Evolutionary conservation across 1,284 basidiomycete species (phyloP).

Genomic region (Leccinum angustisporum): DNA sequence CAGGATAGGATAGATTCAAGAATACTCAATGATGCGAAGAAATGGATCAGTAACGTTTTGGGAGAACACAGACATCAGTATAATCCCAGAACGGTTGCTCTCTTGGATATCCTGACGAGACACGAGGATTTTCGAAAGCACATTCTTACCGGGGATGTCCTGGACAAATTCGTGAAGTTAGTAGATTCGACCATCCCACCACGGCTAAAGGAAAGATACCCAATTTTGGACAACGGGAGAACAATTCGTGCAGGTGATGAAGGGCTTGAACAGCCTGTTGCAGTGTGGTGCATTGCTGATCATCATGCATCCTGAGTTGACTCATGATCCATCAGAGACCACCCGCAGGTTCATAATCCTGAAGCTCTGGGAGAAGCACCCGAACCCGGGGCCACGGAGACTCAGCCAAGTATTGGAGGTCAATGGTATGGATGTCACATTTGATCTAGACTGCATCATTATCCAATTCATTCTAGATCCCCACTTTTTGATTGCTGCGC

Average conservation of each 20-base stretch:
- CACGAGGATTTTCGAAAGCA: constrained; percentile 14
- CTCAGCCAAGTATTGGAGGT: constrained; percentile 18
- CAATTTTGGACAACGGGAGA: background rate
- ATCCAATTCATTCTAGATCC: background rate
- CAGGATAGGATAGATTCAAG: background rate
- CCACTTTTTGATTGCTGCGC: background rate
- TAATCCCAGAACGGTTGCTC: constrained; percentile 22
- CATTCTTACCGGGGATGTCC: constrained; percentile 16
- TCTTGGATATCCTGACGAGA: constrained; percentile 21
- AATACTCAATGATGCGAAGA: constrained; percentile 8
- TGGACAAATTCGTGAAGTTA: constrained; percentile 15
- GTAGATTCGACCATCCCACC: constrained; percentile 13
- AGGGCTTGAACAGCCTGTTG: constrained; percentile 22
- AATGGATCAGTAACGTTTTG: constrained; percentile 12
- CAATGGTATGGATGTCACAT: background rate
- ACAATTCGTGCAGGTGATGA: constrained; percentile 23
- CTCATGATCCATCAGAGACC: constrained; percentile 13
- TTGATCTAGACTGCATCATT: background rate
- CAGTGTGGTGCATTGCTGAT: constrained; percentile 16
- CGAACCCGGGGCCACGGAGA: constrained; percentile 3
- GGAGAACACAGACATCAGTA: constrained; percentile 13
- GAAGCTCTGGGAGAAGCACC: constrained; percentile 9
- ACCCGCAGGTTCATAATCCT: constrained; percentile 6
- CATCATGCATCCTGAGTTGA: background rate
- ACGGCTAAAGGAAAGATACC: background rate